These are phyloP conservation scores for Colletotrichum sansevieriae DNA, from an alignment of 2,329 filamentous ascomycete genomes.

Conservation along the genomic window DNA sequence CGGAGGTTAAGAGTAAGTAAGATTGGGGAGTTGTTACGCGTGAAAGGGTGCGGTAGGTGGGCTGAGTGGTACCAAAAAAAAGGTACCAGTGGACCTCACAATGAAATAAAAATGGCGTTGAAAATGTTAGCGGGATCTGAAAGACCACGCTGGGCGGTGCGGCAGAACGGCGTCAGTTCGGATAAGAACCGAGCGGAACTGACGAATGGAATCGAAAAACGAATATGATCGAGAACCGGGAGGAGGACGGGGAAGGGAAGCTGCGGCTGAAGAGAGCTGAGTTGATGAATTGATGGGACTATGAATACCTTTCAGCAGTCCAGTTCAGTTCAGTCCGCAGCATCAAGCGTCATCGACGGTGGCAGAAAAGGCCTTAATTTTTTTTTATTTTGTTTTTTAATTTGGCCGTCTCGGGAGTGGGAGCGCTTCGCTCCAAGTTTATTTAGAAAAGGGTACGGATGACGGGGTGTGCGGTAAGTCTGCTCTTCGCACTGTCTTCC, in stretches of 20 bases:
- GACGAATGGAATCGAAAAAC: constrained; percentile 20
- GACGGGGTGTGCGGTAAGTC: background rate
- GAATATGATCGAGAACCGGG: no score
- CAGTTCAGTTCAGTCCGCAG: background rate
- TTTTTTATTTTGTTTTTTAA: background rate
- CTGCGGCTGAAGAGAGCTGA: background rate
- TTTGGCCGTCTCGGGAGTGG: constrained; percentile 1
- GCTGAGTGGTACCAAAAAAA: background rate
- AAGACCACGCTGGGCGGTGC: background rate
- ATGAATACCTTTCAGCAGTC: no score
- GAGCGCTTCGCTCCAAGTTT: constrained; percentile 34
- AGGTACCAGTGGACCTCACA: background rate
- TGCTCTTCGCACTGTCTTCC: constrained; percentile 19
- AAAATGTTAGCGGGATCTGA: constrained; percentile 11
- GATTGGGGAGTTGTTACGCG: constrained; percentile 26
- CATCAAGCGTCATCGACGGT: background rate
- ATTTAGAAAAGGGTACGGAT: constrained; percentile 36
- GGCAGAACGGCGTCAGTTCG: constrained; percentile 26
- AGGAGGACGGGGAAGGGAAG: background rate
- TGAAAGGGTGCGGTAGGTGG: constrained; percentile 23
- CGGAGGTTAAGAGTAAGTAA: background rate
- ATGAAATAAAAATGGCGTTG: background rate
- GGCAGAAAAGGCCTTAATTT: background rate
- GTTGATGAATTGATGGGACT: no score
- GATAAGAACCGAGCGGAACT: constrained; percentile 27